phyloP scores from a whole-genome alignment of 441 rosid genomes.

The Euphorbia schlechtendalii region DNA sequence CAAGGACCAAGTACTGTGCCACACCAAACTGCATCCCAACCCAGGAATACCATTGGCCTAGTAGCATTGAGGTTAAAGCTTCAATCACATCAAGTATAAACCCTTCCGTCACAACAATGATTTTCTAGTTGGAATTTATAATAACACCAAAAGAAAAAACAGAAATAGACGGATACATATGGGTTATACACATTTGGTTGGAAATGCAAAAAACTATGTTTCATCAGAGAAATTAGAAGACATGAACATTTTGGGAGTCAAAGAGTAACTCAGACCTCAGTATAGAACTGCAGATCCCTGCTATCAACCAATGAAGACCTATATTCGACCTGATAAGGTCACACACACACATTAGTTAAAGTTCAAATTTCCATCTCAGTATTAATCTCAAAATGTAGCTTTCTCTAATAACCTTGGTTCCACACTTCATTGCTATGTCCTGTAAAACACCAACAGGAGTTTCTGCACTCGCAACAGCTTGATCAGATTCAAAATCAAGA shows the following conservation, averaged over 20 bases:
- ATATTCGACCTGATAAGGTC: constrained; percentile 68
- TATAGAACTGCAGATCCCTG: constrained; percentile 64
- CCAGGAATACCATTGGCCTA: not conserved
- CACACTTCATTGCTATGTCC: constrained; percentile 79
- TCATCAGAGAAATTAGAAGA: constrained; percentile 6
- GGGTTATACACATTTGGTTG: not conserved
- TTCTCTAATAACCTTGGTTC: constrained; percentile 61
- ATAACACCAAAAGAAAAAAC: not conserved
- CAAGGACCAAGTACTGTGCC: not conserved
- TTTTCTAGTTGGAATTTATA: not conserved
- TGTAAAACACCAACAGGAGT: constrained; percentile 55
- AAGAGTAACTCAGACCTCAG: constrained; percentile 54
- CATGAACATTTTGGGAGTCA: constrained; percentile 10
- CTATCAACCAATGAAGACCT: constrained; percentile 57
- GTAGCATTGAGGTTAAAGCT: not conserved
- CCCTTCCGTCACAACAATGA: not conserved
- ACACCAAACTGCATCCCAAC: no score
- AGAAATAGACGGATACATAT: not conserved
- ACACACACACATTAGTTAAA: constrained; percentile 1
- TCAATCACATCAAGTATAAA: not conserved
- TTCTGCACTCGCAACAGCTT: constrained; percentile 47
- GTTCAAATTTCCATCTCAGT: constrained; percentile 5
- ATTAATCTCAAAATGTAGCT: constrained; percentile 6
- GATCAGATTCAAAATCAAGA: constrained; percentile 57
- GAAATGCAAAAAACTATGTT: not conserved